A percentile compares a stretch with the other conserved stretches of the same genome.
These are phyloP conservation scores for Phytophthora pluvialis DNA, from an alignment of 352 stramenopile species.

Conservation along the genomic window DNA sequence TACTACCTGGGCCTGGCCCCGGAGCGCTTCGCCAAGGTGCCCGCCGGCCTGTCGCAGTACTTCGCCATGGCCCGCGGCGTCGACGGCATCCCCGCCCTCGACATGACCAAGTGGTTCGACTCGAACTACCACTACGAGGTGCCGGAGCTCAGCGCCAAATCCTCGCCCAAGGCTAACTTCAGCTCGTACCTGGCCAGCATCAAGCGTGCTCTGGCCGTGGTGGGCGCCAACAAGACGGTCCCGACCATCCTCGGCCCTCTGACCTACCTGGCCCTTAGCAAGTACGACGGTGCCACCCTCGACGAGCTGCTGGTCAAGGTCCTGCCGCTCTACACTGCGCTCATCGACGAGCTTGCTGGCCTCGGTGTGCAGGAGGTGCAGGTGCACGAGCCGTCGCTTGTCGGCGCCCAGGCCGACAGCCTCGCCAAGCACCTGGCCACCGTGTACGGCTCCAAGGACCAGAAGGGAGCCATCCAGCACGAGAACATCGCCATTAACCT, in stretches of 20 bases:
- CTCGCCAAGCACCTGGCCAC: constrained; percentile 61
- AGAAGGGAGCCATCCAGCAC: constrained; percentile 67
- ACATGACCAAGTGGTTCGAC: constrained; percentile 97
- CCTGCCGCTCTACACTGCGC: constrained; percentile 78
- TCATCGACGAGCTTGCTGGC: constrained; percentile 74
- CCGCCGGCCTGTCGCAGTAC: constrained; percentile 72
- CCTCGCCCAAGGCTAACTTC: constrained; percentile 83
- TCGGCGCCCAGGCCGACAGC: constrained; percentile 68
- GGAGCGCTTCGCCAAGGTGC: constrained; percentile 76
- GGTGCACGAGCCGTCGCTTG: constrained; percentile 92
- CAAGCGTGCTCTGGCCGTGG: constrained; percentile 76
- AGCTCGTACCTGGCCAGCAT: constrained; percentile 67
- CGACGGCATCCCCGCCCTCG: constrained; percentile 90
- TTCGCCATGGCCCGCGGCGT: constrained; percentile 92
- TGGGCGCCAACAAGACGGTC: constrained; percentile 87
- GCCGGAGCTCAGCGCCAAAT: constrained; percentile 86
- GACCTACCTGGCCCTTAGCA: constrained; percentile 83
- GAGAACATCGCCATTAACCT: constrained; percentile 73
- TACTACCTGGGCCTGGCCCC: constrained; percentile 83
- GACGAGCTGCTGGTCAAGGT: constrained; percentile 75
- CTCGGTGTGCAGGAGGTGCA: constrained; percentile 89
- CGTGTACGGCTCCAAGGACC: constrained; percentile 73
- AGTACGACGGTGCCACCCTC: constrained; percentile 80
- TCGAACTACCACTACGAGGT: constrained; percentile 97
- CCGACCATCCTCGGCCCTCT: constrained; percentile 85